Evolutionary conservation across 768 basidiomycete species (phyloP).

Genomic region (Mycena metata): DNA sequence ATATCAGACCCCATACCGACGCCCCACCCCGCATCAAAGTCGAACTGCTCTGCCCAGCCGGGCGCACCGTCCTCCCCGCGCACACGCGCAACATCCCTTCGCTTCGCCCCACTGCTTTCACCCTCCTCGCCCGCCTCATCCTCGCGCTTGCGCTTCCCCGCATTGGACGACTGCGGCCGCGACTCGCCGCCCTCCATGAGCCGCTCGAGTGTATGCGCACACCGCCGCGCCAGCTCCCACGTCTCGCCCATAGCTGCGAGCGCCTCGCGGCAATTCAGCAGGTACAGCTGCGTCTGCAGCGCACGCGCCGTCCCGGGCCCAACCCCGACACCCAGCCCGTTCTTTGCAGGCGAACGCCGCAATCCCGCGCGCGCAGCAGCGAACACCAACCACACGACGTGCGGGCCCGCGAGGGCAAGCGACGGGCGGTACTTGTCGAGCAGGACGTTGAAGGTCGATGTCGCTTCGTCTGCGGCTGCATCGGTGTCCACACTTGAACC

Average conservation of each 20-base stretch:
- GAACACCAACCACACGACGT: constrained; percentile 43
- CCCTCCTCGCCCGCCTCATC: not conserved
- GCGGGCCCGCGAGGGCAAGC: constrained; percentile 39
- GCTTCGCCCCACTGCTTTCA: not conserved
- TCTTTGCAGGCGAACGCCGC: not conserved
- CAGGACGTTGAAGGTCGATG: constrained; percentile 47
- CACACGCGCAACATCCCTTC: not conserved
- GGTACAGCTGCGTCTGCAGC: constrained; percentile 45
- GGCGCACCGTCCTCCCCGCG: no score
- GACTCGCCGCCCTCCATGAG: constrained; percentile 42
- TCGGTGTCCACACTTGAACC: not conserved
- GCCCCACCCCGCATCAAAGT: constrained; percentile 24
- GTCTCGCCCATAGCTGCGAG: constrained; percentile 44
- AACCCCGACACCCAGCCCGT: constrained; percentile 31
- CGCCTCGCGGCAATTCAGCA: constrained; percentile 48
- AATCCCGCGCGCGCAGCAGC: constrained; percentile 34
- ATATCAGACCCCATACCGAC: not conserved
- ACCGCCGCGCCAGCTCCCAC: constrained; percentile 47
- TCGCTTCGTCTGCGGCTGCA: constrained; percentile 37
- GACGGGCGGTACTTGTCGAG: constrained; percentile 44
- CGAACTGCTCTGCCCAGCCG: constrained; percentile 22
- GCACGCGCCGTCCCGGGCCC: constrained; percentile 34
- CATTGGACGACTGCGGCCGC: constrained; percentile 1
- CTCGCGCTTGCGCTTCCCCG: constrained; percentile 41
- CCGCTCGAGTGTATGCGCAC: constrained; percentile 44